These are phyloP conservation scores for Neurospora sp. DNA, from an alignment of 2,329 filamentous ascomycete species.

Conservation along the genomic window DNA sequence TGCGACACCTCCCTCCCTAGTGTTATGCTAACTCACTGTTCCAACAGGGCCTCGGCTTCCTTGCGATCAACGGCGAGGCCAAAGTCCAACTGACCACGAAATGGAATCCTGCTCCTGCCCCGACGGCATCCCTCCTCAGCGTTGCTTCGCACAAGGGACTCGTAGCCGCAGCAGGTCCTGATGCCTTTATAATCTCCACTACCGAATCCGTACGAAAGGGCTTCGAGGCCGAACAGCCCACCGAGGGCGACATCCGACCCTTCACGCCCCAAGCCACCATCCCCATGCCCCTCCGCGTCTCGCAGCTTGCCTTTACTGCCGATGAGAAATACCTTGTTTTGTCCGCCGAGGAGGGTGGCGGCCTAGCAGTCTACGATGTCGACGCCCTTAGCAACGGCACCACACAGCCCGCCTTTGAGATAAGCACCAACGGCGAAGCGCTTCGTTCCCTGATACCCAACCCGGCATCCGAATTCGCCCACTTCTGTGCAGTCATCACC, in stretches of 20 bases:
- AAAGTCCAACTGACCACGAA: constrained; percentile 71
- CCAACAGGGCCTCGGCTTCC: constrained; percentile 63
- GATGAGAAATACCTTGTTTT: constrained; percentile 78
- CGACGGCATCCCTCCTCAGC: constrained; percentile 73
- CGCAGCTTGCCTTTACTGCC: constrained; percentile 83
- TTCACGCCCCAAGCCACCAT: constrained; percentile 69
- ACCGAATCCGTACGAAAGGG: constrained; percentile 71
- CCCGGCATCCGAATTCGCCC: constrained; percentile 60
- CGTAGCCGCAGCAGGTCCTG: constrained; percentile 77
- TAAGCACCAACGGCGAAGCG: constrained; percentile 64
- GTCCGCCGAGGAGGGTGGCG: constrained; percentile 70
- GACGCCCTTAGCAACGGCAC: constrained; percentile 55
- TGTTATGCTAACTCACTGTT: constrained; percentile 1
- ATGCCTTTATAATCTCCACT: constrained; percentile 63
- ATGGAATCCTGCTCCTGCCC: constrained; percentile 67
- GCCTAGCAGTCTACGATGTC: constrained; percentile 74
- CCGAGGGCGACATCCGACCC: constrained; percentile 53
- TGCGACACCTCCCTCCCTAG: not conserved
- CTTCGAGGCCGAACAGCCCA: constrained; percentile 50
- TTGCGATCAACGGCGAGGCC: constrained; percentile 66
- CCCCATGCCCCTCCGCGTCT: constrained; percentile 63
- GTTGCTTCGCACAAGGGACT: constrained; percentile 73
- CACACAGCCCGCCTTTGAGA: constrained; percentile 59
- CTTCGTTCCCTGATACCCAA: constrained; percentile 72
- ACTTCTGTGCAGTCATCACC: constrained; percentile 73